phyloP scores from a whole-genome alignment of 2,329 filamentous ascomycete genomes.

The Trichoderma gracile region DNA sequence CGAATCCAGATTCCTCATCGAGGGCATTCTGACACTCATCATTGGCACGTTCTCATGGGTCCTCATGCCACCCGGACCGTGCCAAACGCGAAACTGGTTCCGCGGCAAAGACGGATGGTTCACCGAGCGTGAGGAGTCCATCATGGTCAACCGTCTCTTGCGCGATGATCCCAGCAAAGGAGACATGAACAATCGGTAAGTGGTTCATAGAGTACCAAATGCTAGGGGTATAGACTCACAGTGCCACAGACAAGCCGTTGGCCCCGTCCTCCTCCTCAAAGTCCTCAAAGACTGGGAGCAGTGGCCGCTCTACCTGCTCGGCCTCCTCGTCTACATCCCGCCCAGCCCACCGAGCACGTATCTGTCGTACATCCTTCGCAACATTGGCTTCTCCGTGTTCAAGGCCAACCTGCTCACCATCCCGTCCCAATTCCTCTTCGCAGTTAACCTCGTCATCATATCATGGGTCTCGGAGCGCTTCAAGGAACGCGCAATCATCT shows the following conservation, averaged over 20 bases:
- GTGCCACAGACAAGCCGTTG: constrained; percentile 43
- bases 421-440: constrained; percentile 44
- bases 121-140: constrained; percentile 53
- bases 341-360: constrained; percentile 49
- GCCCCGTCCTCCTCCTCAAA: constrained; percentile 52
- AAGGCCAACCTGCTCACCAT: constrained; percentile 55
- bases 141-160: constrained; percentile 58
- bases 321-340: constrained; percentile 51
- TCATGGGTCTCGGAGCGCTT: constrained; percentile 48
- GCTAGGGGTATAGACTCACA: background rate
- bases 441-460: constrained; percentile 47
- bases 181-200: constrained; percentile 57
- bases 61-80: constrained; percentile 49
- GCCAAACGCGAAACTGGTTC: constrained; percentile 56
- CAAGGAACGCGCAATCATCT: constrained; percentile 43
- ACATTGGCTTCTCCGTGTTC: constrained; percentile 54
- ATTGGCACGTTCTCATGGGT: constrained; percentile 48
- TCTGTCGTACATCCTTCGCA: constrained; percentile 54
- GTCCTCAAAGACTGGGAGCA: constrained; percentile 57
- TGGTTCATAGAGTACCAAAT: accelerated
- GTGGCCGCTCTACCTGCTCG: constrained; percentile 55
- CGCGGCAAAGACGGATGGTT: constrained; percentile 59
- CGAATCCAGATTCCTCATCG: constrained; percentile 34
- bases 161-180: constrained; percentile 57
- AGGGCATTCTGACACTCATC: constrained; percentile 47